Conservation (phyloP, 1,284 basidiomycete genomes). For the Acaromyces ingoldii region DNA sequence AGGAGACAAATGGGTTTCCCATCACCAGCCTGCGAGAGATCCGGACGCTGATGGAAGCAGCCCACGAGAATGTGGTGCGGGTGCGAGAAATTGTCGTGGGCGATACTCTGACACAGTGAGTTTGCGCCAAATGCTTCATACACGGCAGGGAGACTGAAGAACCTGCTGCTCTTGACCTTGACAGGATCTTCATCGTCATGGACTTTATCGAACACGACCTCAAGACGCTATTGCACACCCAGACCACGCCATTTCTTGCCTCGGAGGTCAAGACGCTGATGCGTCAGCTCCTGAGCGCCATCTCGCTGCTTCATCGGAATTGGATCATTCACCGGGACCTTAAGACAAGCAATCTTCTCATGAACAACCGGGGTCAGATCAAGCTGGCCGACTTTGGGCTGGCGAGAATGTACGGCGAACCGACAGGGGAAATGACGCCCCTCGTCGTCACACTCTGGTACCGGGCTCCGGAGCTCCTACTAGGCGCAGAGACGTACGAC, state of each 20-base stretch:
- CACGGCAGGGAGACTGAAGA: background rate
- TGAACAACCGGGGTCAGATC: slow-evolving; percentile 97
- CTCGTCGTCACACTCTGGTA: slow-evolving; percentile 99
- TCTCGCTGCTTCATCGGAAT: slow-evolving; percentile 83
- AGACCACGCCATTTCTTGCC: slow-evolving; percentile 90
- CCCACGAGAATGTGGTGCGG: slow-evolving; percentile 88
- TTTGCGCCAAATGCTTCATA: no score
- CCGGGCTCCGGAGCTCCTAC: slow-evolving; percentile 57
- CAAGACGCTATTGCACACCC: slow-evolving; percentile 78
- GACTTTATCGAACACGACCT: slow-evolving; percentile 99
- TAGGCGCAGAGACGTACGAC: slow-evolving; percentile 30
- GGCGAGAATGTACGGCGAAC: slow-evolving; percentile 85
- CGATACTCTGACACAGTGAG: slow-evolving; percentile 97
- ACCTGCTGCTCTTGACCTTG: slow-evolving; percentile 4
- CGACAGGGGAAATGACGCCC: slow-evolving; percentile 79
- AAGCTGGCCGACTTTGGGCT: slow-evolving; percentile 99
- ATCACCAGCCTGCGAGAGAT: slow-evolving; percentile 94
- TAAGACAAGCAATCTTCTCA: slow-evolving; percentile 93
- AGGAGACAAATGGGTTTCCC: slow-evolving; percentile 96
- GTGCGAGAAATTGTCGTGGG: slow-evolving; percentile 96
- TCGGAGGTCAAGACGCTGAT: slow-evolving; percentile 97
- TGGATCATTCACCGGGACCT: slow-evolving; percentile 98
- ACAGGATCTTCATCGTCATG: slow-evolving; percentile 95
- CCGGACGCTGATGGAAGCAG: slow-evolving; percentile 73
- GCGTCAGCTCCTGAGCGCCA: slow-evolving; percentile 86